Evolutionary conservation across 2,329 filamentous ascomycete species (phyloP).

Genomic region (Aciculosporium take): DNA sequence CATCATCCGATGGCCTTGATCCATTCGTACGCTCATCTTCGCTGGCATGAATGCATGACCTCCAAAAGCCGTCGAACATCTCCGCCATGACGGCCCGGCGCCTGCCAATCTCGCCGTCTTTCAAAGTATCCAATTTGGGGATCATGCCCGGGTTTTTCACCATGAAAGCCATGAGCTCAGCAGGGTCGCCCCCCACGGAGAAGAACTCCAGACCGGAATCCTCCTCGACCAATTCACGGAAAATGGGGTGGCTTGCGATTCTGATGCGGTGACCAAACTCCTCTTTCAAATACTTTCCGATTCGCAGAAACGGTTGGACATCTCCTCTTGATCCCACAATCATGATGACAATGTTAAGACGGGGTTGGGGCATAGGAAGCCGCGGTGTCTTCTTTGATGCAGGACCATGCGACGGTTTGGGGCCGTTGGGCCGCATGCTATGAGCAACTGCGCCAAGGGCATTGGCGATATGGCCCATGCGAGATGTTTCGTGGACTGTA

Average conservation of each 20-base stretch:
- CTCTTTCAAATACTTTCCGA: slow-evolving; percentile 58
- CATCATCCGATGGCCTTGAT: no score
- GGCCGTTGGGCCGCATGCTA: slow-evolving; percentile 12
- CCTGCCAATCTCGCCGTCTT: slow-evolving; percentile 55
- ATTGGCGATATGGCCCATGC: slow-evolving; percentile 59
- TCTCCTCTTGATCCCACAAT: slow-evolving; percentile 71
- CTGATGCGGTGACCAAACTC: slow-evolving; percentile 60
- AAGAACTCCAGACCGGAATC: slow-evolving; percentile 68
- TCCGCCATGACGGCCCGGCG: slow-evolving; percentile 58
- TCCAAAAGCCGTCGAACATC: slow-evolving; percentile 76
- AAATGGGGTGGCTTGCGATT: slow-evolving; percentile 65
- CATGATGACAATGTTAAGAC: slow-evolving; percentile 68
- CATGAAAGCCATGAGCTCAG: slow-evolving; percentile 79
- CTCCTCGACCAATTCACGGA: slow-evolving; percentile 60
- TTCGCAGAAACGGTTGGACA: slow-evolving; percentile 64
- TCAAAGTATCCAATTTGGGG: slow-evolving; percentile 57
- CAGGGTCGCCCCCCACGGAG: slow-evolving; percentile 63
- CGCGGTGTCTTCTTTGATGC: slow-evolving; percentile 13
- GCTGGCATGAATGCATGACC: slow-evolving; percentile 59
- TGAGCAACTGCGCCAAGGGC: slow-evolving; percentile 52
- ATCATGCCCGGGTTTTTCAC: slow-evolving; percentile 72
- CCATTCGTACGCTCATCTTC: slow-evolving; percentile 48
- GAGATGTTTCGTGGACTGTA: slow-evolving; percentile 54
- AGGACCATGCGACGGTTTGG: slow-evolving; percentile 3
- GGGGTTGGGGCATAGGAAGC: slow-evolving; percentile 25